These are phyloP conservation scores for Tetradesmus obliquus DNA, from an alignment of 139 green algal species.

Conservation along the genomic window DNA sequence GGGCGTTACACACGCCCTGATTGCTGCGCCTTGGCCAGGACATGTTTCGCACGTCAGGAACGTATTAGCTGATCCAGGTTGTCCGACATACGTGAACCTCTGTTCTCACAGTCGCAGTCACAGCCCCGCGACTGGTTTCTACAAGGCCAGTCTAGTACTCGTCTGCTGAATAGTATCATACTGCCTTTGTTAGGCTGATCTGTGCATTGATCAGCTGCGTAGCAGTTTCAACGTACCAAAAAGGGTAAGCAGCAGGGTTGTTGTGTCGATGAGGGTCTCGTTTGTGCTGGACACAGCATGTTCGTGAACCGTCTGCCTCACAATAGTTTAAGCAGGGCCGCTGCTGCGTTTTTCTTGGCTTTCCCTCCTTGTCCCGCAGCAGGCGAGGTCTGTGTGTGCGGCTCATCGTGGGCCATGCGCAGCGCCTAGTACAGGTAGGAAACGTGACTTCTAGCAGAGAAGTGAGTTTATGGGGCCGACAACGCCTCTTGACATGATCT, in stretches of 20 bases:
- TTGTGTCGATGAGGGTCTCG: conserved; percentile 2
- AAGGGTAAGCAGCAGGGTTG: not conserved
- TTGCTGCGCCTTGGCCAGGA: not conserved
- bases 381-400: not conserved
- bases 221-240: not conserved
- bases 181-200: too few species aligned
- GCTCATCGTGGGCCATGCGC: not conserved
- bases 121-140: not conserved
- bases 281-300: not conserved
- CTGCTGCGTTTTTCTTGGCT: not conserved
- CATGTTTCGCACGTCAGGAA: too few species aligned
- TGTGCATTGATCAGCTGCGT: not conserved
- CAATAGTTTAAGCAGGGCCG: not conserved
- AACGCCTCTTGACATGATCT: not conserved
- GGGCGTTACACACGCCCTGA: not conserved
- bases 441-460: not conserved
- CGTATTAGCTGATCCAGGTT: not conserved
- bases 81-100: not conserved
- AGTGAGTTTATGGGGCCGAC: not conserved
- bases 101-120: too few species aligned
- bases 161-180: not conserved
- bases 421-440: not conserved
- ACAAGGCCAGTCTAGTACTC: too few species aligned
- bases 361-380: not conserved
- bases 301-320: not conserved